Evolutionary conservation across 257 asterid species (phyloP).

Genomic region (Rauvolfia tetraphylla): DNA sequence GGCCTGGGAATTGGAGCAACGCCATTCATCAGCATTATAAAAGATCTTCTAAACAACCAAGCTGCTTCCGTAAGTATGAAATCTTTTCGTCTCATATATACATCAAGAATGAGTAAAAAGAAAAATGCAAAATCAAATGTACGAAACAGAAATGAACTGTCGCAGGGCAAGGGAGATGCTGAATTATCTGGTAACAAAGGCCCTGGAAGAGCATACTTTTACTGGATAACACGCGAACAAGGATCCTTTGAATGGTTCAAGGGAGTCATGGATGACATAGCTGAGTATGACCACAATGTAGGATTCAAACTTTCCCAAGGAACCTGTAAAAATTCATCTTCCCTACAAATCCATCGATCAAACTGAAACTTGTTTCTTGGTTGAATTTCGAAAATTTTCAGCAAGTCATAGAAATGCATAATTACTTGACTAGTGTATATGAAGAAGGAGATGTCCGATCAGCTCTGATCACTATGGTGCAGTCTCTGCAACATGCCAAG

Average conservation of each 20-base stretch:
- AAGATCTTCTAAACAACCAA: conserved; percentile 61
- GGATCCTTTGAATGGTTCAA: conserved; percentile 96
- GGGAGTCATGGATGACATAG: conserved; percentile 93
- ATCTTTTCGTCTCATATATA: background rate
- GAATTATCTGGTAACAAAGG: conserved; percentile 27
- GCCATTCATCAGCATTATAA: conserved; percentile 79
- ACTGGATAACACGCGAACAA: conserved; percentile 96
- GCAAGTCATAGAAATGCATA: conserved; percentile 88
- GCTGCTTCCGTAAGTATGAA: conserved; percentile 40
- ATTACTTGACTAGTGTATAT: conserved; percentile 80
- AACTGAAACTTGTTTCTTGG: background rate
- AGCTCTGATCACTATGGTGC: conserved; percentile 90
- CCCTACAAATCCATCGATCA: background rate
- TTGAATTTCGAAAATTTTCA: conserved; percentile 23
- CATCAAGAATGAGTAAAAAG: background rate
- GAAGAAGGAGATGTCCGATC: conserved; percentile 98
- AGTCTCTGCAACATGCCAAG: conserved; percentile 89
- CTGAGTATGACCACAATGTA: conserved; percentile 73
- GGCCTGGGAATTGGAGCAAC: conserved; percentile 98
- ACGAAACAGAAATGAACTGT: conserved; percentile 10
- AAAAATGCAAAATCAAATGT: background rate
- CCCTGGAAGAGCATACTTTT: conserved; percentile 77
- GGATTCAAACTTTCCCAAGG: background rate
- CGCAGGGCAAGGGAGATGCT: conserved; percentile 28
- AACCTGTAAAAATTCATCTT: background rate